Evolutionary conservation across 331 rosid genomes (phyloP), one percentile per base, ranked within the genome.

Genomic region (Prunus yedoensis): DNA sequence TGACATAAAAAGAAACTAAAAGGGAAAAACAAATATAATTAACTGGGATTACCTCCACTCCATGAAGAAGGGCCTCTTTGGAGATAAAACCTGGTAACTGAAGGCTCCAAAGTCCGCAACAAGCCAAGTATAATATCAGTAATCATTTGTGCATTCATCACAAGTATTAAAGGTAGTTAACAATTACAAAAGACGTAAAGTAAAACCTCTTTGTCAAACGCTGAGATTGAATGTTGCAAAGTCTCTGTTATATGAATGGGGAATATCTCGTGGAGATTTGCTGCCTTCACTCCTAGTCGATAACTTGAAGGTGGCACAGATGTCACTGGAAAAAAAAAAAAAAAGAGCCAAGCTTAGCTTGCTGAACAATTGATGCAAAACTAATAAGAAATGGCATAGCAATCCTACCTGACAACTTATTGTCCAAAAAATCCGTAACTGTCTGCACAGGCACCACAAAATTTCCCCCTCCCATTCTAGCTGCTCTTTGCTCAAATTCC

Each of bases 81-180:
- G 91, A 83, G 73, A 94, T 86, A 79, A 94, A 92, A 76, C 99
- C 99, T 5, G 97, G 97, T 77, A 94, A 87, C 97, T 94, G 91
- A 76, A 67, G 66, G 77, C 38, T 72, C 76, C 71, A 78, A 82
- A 64, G 83, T 77, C 10, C 32, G 54, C 70, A 64, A 52, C 13
- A 71, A 61, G 45, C 53, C 28, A 47, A 32, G 11, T 28, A 18
- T 71, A 74, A 18, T 71, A 74, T 61, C 16, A 51, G 38, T 35
- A 59, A 43, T 74, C 54, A 32, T 41, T 62, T 21, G 41, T 60
- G 80, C 58, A 68, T 66, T 4, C 1, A 66, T 81, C 45, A 68
- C 52, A 27, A 52, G 70, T 65, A 50, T 25, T 32, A 53, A 3
- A 5, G 60, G 21, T 45, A 23, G 30, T 32, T 41, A 15, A 61